Evolutionary conservation across 192 early-diverging fungal genomes (phyloP), one percentile per base, ranked within the genome.

Genomic region (Backusella westeae): DNA sequence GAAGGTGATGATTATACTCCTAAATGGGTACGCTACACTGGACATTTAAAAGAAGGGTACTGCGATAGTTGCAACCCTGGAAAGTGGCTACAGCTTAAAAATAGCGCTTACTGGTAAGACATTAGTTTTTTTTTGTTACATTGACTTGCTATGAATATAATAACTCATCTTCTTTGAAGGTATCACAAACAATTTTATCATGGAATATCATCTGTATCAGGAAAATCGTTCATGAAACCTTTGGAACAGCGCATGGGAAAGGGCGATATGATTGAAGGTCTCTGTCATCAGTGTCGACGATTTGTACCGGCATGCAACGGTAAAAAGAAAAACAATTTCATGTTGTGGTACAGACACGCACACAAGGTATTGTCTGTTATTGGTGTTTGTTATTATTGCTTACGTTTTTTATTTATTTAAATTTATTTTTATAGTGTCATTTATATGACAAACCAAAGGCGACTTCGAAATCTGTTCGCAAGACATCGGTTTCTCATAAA

Each of bases 151-250:
- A 52, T 19, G 17, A 26, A 34, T 44, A 15, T 49, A 72, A 72
- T 23, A 73, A 73, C 19, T 72, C 21, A 67, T 72, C 39, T 72
- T 39, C n/a, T 29, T 42, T 38, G 0, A 41, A 88, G 90, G 88
- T 95, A 94, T 76, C 93, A 94, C 78, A 96, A 95, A 84, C 94
- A 94, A 83, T 95, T 94, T 71, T 89, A 87, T 41, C 93, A 96
- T 78, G 94, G 94, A 44, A 93, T 94, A 39, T 95, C 94, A 34
- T 93, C 92, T 0, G 92, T 94, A 12, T 94, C 94, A 21, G 91
- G 94, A n/a, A 85, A 89, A 63, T 84, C 88, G 4, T 95, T 96
- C 72, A 80, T 89, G 19, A 81, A 87, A n/a, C 94, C 94, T 23
- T 26, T 94, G 34, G 85, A 94, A 66, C 87, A 87, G 26, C 88